Evolutionary conservation across 2,329 filamentous ascomycete species (phyloP), one percentile per base, ranked within the genome.

Genomic region (Fusarium sp.): DNA sequence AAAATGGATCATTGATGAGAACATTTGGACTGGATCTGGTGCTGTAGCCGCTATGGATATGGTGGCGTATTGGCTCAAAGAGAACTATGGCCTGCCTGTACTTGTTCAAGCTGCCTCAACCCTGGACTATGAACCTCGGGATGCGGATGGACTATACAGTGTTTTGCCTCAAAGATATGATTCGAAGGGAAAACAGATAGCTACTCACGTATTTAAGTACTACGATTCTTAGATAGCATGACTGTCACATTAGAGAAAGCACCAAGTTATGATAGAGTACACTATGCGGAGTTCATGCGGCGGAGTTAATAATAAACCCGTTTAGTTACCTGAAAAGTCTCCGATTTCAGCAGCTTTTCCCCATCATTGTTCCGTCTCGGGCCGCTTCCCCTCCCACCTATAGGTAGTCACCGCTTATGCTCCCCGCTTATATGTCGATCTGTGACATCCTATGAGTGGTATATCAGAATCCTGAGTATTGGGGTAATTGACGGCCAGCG

Each of bases 11-110:
- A 20, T 41, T 6, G 57, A 60, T 18, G 45, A 14, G 14, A 60
- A 60, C 17, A 52, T 52, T 24, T 60, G 57, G 45, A 60, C 57
- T 0, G 57, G 57, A 33, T 51, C 57, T 33, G 57, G 57, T 7
- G 57, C 57, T 15, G 57, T 60, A 33, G 45, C 57, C 6, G 57
- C 33, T 13, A 52, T 52, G 44, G 57, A 52, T 41, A 60, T 60
- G 57, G 26, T 60, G 7, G 35, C 57, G 1, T 20, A 52, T 18
- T 52, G 57, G 57, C 45, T 60, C 3, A 60, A 26, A 12, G 44
- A 52, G 17, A 60, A 52, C 9, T 52, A 39, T 24, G 57, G 57
- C 17, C 7, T 52, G 13, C 24, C 26, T 13, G 45, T 52, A 18
- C 57, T 60, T 8, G 18, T 39, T 5, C 45, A 60, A 22, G 57